Conservation (phyloP, 441 rosid genomes). For the Viola pubescens region DNA sequence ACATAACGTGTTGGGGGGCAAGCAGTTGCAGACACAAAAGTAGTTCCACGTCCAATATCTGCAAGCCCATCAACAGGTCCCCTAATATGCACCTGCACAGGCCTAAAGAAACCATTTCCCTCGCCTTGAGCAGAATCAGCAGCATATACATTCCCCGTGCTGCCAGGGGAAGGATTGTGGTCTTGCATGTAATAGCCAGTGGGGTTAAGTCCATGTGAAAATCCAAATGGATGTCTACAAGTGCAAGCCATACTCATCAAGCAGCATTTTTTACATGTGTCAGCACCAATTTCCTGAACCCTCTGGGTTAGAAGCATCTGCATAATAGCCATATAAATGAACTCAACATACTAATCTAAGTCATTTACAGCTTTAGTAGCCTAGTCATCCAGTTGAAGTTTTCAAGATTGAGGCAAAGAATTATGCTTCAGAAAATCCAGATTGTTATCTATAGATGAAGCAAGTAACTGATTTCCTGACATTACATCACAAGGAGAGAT, state of each 20-base stretch:
- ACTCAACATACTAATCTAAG: conserved; percentile 14
- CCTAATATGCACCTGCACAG: conserved; percentile 81
- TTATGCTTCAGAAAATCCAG: not conserved
- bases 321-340: conserved; percentile 24
- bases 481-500: no score
- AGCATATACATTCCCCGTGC: conserved; percentile 58
- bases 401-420: conserved; percentile 4
- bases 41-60: conserved; percentile 83
- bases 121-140: conserved; percentile 68
- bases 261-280: conserved; percentile 88
- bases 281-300: conserved; percentile 81
- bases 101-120: conserved; percentile 68
- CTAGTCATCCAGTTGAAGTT: not conserved
- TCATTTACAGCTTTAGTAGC: not conserved
- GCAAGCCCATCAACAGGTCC: conserved; percentile 95
- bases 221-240: conserved; percentile 74
- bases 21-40: conserved; percentile 67
- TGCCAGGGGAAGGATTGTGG: conserved; percentile 43
- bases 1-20: conserved; percentile 91
- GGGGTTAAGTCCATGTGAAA: conserved; percentile 45
- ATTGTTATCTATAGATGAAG: not conserved
- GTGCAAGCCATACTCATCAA: conserved; percentile 60
- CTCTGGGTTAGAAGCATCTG: conserved; percentile 90
- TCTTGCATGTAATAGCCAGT: conserved; percentile 67
- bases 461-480: not conserved